A percentile compares a stretch with the other conserved stretches of the same genome.
phyloP scores from a whole-genome alignment of 768 basidiomycete genomes.

The Tylopilus subfusipes region DNA sequence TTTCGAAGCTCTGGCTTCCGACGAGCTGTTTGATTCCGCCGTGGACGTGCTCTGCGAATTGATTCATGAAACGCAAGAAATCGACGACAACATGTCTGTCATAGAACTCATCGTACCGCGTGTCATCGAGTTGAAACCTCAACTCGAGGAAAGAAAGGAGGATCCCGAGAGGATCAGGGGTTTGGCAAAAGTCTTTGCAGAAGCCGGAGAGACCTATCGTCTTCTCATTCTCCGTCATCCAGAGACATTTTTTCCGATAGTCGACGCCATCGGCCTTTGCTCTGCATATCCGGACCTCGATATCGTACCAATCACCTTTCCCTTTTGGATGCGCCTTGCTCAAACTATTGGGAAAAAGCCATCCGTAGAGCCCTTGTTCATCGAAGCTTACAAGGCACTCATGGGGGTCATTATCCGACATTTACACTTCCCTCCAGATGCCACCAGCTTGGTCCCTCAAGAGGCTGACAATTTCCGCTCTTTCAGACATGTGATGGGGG shows the following conservation, averaged over 20 bases:
- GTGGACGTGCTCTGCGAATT: slow-evolving; percentile 91
- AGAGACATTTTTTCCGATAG: slow-evolving; percentile 90
- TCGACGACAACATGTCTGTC: slow-evolving; percentile 87
- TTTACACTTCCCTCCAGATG: slow-evolving; percentile 84
- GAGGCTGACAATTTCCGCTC: slow-evolving; percentile 92
- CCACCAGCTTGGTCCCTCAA: slow-evolving; percentile 61
- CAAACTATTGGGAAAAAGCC: slow-evolving; percentile 78
- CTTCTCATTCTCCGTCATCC: slow-evolving; percentile 83
- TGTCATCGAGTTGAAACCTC: slow-evolving; percentile 69
- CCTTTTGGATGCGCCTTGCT: slow-evolving; percentile 98
- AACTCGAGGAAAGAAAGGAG: slow-evolving; percentile 56
- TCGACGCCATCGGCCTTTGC: slow-evolving; percentile 91
- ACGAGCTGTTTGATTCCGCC: slow-evolving; percentile 88
- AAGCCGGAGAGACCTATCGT: slow-evolving; percentile 96
- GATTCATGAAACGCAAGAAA: slow-evolving; percentile 97
- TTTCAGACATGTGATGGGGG: slow-evolving; percentile 98
- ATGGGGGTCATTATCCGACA: slow-evolving; percentile 86
- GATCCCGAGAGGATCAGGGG: slow-evolving; percentile 89
- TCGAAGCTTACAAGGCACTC: slow-evolving; percentile 79
- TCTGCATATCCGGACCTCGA: slow-evolving; percentile 92
- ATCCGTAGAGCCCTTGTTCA: slow-evolving; percentile 69
- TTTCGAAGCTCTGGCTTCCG: slow-evolving; percentile 80
- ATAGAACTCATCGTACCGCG: slow-evolving; percentile 86
- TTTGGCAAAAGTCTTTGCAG: slow-evolving; percentile 88
- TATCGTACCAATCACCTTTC: slow-evolving; percentile 95